A percentile compares a stretch with the other conserved stretches of the same genome.
Evolutionary conservation across 2,329 filamentous ascomycete species (phyloP).

Genomic region (Neonectria hederae): DNA sequence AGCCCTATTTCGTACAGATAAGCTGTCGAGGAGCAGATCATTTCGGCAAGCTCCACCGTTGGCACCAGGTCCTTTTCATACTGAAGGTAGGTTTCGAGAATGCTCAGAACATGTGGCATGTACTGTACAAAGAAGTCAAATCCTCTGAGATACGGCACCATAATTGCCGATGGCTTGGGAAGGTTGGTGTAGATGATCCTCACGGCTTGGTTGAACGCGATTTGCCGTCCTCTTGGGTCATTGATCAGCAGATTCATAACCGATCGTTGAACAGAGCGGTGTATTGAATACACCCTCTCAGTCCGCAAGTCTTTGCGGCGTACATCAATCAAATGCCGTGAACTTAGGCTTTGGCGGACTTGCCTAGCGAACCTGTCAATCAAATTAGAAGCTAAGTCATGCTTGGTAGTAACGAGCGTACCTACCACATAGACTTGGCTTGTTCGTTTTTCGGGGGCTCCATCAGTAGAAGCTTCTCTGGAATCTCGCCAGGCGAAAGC

Average conservation of each 20-base stretch:
- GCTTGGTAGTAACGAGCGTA: not conserved
- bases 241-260: not conserved
- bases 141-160: not conserved
- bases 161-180: slow-evolving; percentile 8
- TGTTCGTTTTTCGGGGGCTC: not conserved
- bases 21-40: not conserved
- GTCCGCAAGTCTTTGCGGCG: not conserved
- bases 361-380: not conserved
- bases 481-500: not conserved
- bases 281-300: not conserved
- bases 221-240: not conserved
- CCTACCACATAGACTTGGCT: not conserved
- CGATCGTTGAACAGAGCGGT: slow-evolving; percentile 1
- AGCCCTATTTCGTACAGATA: slow-evolving; percentile 1
- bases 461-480: not conserved
- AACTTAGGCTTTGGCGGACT: not conserved
- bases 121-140: slow-evolving; percentile 1
- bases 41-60: not conserved
- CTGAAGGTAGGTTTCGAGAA: not conserved
- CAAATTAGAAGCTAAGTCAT: not conserved
- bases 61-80: not conserved
- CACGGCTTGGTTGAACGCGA: slow-evolving; percentile 4
- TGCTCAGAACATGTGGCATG: slow-evolving; percentile 11
- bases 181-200: not conserved
- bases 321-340: not conserved